These are phyloP conservation scores for Furcasterigmium sp. DNA, from an alignment of 2,329 filamentous ascomycete species.

Conservation along the genomic window DNA sequence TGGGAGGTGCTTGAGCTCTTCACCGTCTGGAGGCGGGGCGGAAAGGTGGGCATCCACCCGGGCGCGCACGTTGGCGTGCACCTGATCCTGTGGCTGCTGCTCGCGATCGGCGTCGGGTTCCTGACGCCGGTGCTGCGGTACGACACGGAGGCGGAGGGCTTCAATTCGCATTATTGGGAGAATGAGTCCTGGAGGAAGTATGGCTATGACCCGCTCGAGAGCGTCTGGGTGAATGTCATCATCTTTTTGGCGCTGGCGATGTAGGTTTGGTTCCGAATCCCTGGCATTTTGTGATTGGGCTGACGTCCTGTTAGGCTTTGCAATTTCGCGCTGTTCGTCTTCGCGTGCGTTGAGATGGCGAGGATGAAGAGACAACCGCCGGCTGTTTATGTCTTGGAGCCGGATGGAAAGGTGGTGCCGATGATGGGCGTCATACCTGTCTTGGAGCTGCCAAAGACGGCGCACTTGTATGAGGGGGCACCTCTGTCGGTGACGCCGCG, in stretches of 20 bases:
- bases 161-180: slow-evolving; percentile 1
- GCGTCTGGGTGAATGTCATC: no score
- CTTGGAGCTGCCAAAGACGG: background rate
- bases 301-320: slow-evolving; percentile 10
- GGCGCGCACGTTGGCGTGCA: slow-evolving; percentile 36
- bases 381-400: slow-evolving; percentile 5
- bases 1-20: slow-evolving; percentile 34
- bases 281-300: no score
- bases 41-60: slow-evolving; percentile 31
- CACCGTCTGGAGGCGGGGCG: slow-evolving; percentile 24
- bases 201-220: no score
- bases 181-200: slow-evolving; percentile 6
- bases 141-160: no score
- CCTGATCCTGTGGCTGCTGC: slow-evolving; percentile 34
- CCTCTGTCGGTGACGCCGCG: no score
- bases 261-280: no score
- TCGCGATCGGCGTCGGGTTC: slow-evolving; percentile 18
- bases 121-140: slow-evolving; percentile 13
- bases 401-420: background rate
- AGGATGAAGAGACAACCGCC: slow-evolving; percentile 16
- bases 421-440: background rate
- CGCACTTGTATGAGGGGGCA: background rate
- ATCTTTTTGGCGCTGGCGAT: slow-evolving; percentile 12
- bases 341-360: slow-evolving; percentile 31
- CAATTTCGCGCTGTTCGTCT: slow-evolving; percentile 32